phyloP scores from a whole-genome alignment of 106 monocot species.

The Platanthera zijinensis region DNA sequence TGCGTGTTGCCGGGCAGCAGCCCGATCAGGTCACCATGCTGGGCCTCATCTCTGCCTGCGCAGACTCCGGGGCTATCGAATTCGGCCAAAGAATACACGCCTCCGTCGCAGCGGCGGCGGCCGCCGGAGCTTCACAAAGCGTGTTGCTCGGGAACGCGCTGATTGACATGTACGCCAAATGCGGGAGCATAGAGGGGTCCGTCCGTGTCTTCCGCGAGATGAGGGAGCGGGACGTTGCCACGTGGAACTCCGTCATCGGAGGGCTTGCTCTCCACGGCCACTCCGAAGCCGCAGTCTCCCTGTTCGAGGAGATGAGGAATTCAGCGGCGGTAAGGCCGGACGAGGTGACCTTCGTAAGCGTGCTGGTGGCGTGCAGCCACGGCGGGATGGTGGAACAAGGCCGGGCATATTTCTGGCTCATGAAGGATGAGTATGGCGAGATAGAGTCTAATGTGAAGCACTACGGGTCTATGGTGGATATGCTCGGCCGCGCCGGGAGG shows the following conservation, averaged over 20 bases:
- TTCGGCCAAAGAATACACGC: slow-evolving; percentile 31
- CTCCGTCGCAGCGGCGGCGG: slow-evolving; percentile 8
- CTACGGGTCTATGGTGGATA: slow-evolving; percentile 71
- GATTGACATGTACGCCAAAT: slow-evolving; percentile 89
- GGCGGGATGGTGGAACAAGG: slow-evolving; percentile 52
- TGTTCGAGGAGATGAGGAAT: slow-evolving; percentile 42
- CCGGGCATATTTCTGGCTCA: slow-evolving; percentile 31
- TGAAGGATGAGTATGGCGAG: slow-evolving; percentile 29
- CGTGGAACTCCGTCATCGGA: slow-evolving; percentile 56
- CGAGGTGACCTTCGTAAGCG: slow-evolving; percentile 56
- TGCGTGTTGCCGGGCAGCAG: slow-evolving; percentile 21
- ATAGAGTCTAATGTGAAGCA: slow-evolving; percentile 59
- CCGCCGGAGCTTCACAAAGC: background rate
- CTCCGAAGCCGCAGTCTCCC: slow-evolving; percentile 17
- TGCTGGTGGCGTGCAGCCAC: slow-evolving; percentile 55
- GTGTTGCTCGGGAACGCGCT: slow-evolving; percentile 43
- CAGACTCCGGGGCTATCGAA: slow-evolving; percentile 33
- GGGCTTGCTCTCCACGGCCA: slow-evolving; percentile 55
- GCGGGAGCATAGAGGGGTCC: slow-evolving; percentile 47
- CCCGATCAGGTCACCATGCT: slow-evolving; percentile 57
- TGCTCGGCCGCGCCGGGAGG: slow-evolving; percentile 46
- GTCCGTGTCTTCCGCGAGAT: slow-evolving; percentile 41
- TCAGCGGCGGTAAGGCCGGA: slow-evolving; percentile 27
- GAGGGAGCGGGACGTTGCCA: slow-evolving; percentile 47
- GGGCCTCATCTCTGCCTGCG: slow-evolving; percentile 46